phyloP scores from a whole-genome alignment of 2,329 filamentous ascomycete species.

The Esteya vermicola region DNA sequence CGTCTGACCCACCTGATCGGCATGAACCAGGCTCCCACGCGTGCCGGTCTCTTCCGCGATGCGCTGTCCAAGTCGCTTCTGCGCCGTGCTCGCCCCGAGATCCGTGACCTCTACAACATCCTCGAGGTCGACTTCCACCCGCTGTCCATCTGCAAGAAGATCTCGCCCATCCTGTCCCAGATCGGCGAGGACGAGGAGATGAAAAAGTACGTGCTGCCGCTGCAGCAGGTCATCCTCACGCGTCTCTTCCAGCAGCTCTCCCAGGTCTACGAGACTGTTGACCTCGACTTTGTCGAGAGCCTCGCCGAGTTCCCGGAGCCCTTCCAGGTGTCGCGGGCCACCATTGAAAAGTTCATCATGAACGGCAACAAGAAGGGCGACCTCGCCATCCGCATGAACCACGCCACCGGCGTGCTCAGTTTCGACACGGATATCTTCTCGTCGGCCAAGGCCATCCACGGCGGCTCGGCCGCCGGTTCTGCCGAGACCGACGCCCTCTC shows the following conservation, averaged over 20 bases:
- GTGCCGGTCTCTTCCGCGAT: slow-evolving; percentile 86
- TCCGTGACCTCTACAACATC: slow-evolving; percentile 95
- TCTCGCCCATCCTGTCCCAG: slow-evolving; percentile 86
- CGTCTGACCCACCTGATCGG: slow-evolving; percentile 90
- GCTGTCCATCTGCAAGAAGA: slow-evolving; percentile 97
- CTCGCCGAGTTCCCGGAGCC: slow-evolving; percentile 93
- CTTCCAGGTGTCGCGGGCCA: slow-evolving; percentile 79
- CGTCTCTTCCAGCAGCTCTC: slow-evolving; percentile 97
- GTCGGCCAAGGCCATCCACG: slow-evolving; percentile 80
- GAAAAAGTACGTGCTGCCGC: slow-evolving; percentile 88
- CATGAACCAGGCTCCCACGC: slow-evolving; percentile 80
- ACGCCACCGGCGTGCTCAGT: slow-evolving; percentile 85
- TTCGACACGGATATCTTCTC: slow-evolving; percentile 99
- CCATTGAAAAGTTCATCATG: slow-evolving; percentile 99
- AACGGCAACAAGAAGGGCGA: slow-evolving; percentile 99
- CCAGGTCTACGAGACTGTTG: slow-evolving; percentile 96
- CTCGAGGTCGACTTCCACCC: slow-evolving; percentile 98
- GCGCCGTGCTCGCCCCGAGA: slow-evolving; percentile 84
- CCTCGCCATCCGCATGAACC: slow-evolving; percentile 87
- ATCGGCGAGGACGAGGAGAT: slow-evolving; percentile 91
- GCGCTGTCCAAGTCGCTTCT: slow-evolving; percentile 88
- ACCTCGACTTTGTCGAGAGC: slow-evolving; percentile 82
- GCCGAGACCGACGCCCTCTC: slow-evolving; percentile 73
- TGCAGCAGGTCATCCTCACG: slow-evolving; percentile 97
- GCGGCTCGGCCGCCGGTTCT: slow-evolving; percentile 71